phyloP scores from a whole-genome alignment of 2,329 filamentous ascomycete genomes.

The Pochonia chlamydosporia region DNA sequence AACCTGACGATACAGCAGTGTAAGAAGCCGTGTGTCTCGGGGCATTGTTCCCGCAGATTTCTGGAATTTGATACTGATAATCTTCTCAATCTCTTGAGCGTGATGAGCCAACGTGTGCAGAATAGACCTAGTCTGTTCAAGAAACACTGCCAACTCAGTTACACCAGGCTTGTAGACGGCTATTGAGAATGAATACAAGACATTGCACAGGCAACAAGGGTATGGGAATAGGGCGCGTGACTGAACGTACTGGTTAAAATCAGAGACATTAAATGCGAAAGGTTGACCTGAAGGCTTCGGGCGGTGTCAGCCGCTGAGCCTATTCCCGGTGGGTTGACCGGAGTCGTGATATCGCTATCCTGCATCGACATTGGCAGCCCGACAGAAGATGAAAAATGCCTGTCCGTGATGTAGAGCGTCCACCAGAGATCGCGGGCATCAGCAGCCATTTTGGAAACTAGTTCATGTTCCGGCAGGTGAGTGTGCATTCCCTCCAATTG shows the following conservation, averaged over 20 bases:
- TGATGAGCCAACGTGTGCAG: slow-evolving; percentile 29
- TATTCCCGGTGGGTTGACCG: slow-evolving; percentile 20
- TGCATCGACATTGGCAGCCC: slow-evolving; percentile 30
- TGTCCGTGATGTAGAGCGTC: slow-evolving; percentile 34
- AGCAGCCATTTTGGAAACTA: slow-evolving; percentile 23
- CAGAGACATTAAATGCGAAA: slow-evolving; percentile 28
- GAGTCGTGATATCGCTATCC: slow-evolving; percentile 32
- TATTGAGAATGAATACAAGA: slow-evolving; percentile 6
- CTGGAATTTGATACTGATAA: slow-evolving; percentile 26
- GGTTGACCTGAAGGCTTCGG: slow-evolving; percentile 27
- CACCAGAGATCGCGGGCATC: slow-evolving; percentile 34
- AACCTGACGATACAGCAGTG: slow-evolving; percentile 32
- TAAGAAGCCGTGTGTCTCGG: slow-evolving; percentile 30
- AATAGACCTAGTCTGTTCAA: slow-evolving; percentile 29
- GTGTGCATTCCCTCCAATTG: slow-evolving; percentile 36
- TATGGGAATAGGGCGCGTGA: rapidly evolving
- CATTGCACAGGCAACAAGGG: too few species aligned
- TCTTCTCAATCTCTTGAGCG: slow-evolving; percentile 31
- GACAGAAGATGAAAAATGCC: slow-evolving; percentile 32
- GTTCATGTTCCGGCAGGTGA: slow-evolving; percentile 29
- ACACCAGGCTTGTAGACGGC: slow-evolving; percentile 29
- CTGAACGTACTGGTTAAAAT: slow-evolving; percentile 27
- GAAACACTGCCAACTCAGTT: slow-evolving; percentile 26
- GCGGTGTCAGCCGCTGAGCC: slow-evolving; percentile 22
- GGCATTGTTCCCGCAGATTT: slow-evolving; percentile 29